phyloP scores from a whole-genome alignment of 73 alveolate species.

The Symbiodinium natans region DNA sequence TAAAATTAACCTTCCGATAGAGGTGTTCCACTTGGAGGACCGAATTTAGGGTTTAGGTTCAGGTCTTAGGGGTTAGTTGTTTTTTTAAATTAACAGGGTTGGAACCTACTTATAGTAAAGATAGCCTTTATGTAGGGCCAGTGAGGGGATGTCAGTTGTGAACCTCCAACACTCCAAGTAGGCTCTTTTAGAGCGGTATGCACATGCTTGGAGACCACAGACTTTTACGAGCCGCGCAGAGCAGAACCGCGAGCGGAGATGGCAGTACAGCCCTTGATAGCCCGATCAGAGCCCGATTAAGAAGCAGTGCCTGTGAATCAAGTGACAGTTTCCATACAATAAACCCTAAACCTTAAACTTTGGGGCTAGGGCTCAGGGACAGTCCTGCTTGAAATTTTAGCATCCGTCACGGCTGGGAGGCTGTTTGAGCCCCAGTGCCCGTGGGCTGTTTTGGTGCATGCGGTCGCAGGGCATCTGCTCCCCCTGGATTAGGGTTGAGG shows the following conservation, averaged over 20 bases:
- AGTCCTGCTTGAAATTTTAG: neutral
- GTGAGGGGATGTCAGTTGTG: neutral
- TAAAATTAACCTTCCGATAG: no score
- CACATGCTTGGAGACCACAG: no score
- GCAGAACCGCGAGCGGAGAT: neutral
- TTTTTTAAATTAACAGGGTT: no score
- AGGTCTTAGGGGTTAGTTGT: no score
- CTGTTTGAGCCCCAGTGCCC: conserved; percentile 1
- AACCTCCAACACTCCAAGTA: no score
- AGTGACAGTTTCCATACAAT: neutral
- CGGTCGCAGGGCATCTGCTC: neutral
- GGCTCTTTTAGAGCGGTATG: no score
- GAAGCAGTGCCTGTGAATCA: neutral
- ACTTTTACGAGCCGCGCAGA: no score
- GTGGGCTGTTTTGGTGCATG: neutral
- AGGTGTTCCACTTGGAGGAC: no score
- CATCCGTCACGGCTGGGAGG: neutral
- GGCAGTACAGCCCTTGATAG: neutral
- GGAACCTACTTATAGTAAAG: no score
- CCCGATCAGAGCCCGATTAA: no score
- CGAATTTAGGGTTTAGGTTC: no score
- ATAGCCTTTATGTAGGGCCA: neutral
- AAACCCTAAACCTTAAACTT: neutral
- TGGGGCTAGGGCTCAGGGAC: neutral
- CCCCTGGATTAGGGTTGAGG: neutral